These are phyloP conservation scores for Triticum turgidum DNA, from an alignment of 176 grass and related monocot genomes.

Conservation along the genomic window DNA sequence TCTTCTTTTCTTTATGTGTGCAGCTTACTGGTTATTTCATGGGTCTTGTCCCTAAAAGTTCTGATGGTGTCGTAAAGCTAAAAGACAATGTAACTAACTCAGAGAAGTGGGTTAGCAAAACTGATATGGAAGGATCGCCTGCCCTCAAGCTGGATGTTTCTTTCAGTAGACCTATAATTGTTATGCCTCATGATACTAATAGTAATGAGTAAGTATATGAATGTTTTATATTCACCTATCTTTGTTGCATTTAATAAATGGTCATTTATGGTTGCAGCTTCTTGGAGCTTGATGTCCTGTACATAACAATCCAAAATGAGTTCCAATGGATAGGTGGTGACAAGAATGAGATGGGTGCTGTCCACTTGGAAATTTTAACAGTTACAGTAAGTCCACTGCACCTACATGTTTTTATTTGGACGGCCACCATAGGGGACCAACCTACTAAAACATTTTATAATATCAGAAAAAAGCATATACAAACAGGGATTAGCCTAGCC, in stretches of 20 bases:
- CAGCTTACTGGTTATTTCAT: conserved; percentile 90
- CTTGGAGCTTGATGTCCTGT: conserved; percentile 89
- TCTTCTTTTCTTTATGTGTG: background rate
- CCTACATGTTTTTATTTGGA: conserved; percentile 23
- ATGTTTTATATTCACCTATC: conserved; percentile 15
- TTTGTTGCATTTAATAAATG: conserved; percentile 27
- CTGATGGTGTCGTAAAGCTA: conserved; percentile 68
- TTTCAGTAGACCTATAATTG: conserved; percentile 93
- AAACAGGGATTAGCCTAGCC: conserved; percentile 10
- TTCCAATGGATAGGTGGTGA: conserved; percentile 91
- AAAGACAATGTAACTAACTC: conserved; percentile 83
- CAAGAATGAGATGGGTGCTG: conserved; percentile 79
- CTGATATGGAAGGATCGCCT: conserved; percentile 89
- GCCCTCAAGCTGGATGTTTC: conserved; percentile 90
- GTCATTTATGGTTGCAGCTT: conserved; percentile 59
- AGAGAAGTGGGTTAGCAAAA: conserved; percentile 92
- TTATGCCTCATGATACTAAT: conserved; percentile 81
- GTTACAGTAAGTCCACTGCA: conserved; percentile 57
- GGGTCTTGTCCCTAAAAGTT: conserved; percentile 85
- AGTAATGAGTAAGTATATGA: conserved; percentile 69
- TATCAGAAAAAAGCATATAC: background rate
- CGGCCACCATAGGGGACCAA: background rate
- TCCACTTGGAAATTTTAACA: conserved; percentile 79
- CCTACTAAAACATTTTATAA: conserved; percentile 11
- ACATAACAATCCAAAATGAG: conserved; percentile 81